Conservation (phyloP, 2,329 filamentous ascomycete genomes). For the Ceratocystiopsis sp. region DNA sequence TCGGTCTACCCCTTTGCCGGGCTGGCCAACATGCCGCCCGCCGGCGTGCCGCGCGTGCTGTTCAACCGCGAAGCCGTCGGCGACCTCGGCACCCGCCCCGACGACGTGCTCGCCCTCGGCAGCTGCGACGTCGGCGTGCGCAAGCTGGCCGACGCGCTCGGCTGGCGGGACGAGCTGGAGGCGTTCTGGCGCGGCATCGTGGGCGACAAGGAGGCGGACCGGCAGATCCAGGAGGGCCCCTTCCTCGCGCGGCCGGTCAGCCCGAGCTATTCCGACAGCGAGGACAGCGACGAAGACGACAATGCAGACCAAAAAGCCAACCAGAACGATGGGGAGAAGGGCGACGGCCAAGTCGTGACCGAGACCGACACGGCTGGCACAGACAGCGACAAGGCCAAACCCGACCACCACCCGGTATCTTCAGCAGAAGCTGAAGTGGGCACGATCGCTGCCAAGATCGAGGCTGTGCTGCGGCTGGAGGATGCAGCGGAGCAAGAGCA, state of each 20-base stretch:
- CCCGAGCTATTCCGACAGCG: constrained; percentile 9
- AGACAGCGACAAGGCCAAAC: neutral
- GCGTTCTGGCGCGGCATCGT: constrained; percentile 52
- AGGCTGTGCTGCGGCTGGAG: no score
- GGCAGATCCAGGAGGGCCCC: constrained; percentile 23
- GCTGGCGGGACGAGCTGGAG: constrained; percentile 77
- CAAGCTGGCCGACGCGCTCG: constrained; percentile 60
- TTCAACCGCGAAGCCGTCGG: constrained; percentile 82
- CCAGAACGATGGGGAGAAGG: neutral
- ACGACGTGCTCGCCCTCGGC: constrained; percentile 72
- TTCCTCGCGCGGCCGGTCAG: constrained; percentile 25
- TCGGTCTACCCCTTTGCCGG: constrained; percentile 62
- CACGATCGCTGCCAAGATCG: no score
- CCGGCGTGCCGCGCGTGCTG: constrained; percentile 56
- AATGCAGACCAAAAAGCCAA: neutral
- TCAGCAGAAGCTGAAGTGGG: no score
- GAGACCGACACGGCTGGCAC: constrained; percentile 4
- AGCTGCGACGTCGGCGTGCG: constrained; percentile 72
- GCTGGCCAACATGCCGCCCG: constrained; percentile 46
- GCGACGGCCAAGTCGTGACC: neutral
- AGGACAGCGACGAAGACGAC: constrained; percentile 14
- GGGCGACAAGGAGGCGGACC: constrained; percentile 39
- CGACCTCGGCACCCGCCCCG: constrained; percentile 53
- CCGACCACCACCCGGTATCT: no score
- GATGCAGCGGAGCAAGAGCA: no score